A percentile compares a stretch with the other conserved stretches of the same genome.
phyloP scores from a whole-genome alignment of 345 rosid genomes.

The Eucalyptus pauciflora region DNA sequence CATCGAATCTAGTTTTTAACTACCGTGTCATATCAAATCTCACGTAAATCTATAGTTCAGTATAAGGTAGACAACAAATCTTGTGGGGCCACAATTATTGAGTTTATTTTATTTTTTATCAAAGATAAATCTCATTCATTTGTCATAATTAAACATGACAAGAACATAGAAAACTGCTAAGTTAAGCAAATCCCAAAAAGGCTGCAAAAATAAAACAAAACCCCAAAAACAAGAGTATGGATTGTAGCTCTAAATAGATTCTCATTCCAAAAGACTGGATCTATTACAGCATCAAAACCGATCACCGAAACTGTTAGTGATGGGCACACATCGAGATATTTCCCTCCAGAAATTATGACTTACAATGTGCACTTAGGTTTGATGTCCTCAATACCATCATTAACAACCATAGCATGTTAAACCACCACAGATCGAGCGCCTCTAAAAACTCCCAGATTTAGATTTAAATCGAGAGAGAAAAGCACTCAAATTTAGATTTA shows the following conservation, averaged over 20 bases:
- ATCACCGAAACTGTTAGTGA: no score
- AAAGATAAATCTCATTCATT: neutral
- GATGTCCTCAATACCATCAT: neutral
- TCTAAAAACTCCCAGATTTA: neutral
- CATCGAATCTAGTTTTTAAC: neutral
- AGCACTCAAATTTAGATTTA: neutral
- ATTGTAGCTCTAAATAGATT: neutral
- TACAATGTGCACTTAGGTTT: neutral
- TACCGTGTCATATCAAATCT: neutral
- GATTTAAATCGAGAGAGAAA: neutral
- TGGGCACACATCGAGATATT: neutral
- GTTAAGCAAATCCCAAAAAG: neutral
- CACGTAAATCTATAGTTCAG: neutral
- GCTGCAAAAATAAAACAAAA: neutral
- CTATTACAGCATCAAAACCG: rapidly evolving
- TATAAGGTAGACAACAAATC: neutral
- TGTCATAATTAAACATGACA: neutral
- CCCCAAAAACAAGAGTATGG: neutral
- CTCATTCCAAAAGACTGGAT: neutral
- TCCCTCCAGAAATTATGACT: neutral
- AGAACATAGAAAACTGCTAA: neutral
- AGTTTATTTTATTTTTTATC: neutral
- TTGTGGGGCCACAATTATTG: neutral
- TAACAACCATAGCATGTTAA: neutral
- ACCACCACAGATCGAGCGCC: rapidly evolving